phyloP scores from a whole-genome alignment of 2,329 filamentous ascomycete species.

The Diaporthe capsici region DNA sequence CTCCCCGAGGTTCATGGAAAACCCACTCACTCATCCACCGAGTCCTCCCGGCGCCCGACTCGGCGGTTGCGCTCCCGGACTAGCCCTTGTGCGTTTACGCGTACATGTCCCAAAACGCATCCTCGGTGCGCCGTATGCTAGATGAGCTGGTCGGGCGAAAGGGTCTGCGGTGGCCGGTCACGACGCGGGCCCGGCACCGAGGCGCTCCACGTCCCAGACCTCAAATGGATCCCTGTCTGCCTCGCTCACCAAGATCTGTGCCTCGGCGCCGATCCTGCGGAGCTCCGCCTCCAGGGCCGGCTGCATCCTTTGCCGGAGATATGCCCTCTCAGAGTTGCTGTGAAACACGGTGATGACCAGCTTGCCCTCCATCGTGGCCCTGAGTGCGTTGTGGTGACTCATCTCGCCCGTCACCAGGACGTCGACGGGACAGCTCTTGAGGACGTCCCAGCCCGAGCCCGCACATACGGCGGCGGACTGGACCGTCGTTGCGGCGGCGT shows the following conservation, averaged over 20 bases:
- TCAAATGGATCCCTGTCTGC: conserved; percentile 90
- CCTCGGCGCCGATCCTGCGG: conserved; percentile 61
- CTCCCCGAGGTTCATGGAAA: neutral
- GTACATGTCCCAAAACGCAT: neutral
- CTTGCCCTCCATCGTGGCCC: conserved; percentile 86
- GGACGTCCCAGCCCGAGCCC: conserved; percentile 85
- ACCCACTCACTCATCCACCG: neutral
- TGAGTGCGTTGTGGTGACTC: conserved; percentile 91
- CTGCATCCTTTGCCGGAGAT: conserved; percentile 79
- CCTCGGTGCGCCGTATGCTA: neutral
- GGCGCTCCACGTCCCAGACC: conserved; percentile 69
- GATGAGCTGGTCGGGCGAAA: conserved; percentile 1
- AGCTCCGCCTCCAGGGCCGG: conserved; percentile 74
- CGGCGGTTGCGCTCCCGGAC: neutral
- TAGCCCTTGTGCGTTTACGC: neutral
- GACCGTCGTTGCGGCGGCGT: conserved; percentile 61
- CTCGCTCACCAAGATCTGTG: conserved; percentile 81
- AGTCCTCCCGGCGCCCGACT: neutral
- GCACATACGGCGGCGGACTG: conserved; percentile 87
- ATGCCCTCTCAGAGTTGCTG: conserved; percentile 91
- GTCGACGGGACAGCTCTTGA: conserved; percentile 80
- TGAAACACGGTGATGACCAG: conserved; percentile 91
- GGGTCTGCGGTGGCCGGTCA: neutral
- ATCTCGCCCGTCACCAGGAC: conserved; percentile 93
- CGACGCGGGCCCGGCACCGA: conserved; percentile 43